These are phyloP conservation scores for Neocucurbitaria cava DNA, from an alignment of 2,329 filamentous ascomycete species.

Conservation along the genomic window DNA sequence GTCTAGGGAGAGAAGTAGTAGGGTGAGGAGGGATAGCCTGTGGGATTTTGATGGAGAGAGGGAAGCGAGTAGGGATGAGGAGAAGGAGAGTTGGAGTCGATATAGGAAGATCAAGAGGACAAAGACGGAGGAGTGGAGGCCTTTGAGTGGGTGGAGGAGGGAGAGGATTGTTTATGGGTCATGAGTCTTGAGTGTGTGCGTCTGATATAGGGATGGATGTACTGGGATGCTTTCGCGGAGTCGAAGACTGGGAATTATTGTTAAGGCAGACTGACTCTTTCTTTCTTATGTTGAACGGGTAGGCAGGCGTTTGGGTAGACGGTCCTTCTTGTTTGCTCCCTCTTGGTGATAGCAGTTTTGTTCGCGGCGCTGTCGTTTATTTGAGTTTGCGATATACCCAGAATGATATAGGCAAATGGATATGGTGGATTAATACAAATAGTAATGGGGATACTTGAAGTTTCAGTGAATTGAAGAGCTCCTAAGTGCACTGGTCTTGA, in stretches of 20 bases:
- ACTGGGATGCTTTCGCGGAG: not conserved
- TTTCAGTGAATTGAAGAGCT: no score
- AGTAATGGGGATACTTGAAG: not conserved
- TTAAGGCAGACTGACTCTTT: not conserved
- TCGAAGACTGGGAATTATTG: not conserved
- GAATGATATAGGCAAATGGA: no score
- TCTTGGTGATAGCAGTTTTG: not conserved
- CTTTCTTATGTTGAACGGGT: not conserved
- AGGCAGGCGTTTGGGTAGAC: not conserved
- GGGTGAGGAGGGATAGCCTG: slow-evolving; percentile 14
- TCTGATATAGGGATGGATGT: not conserved
- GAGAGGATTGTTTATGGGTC: slow-evolving; percentile 7
- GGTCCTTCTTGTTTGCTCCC: not conserved
- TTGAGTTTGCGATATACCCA: not conserved
- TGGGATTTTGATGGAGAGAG: slow-evolving; percentile 23
- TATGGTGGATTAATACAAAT: no score
- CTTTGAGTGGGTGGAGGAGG: slow-evolving; percentile 33
- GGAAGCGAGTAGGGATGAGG: no score
- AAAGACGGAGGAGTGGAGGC: slow-evolving; percentile 40
- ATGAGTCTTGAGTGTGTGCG: not conserved
- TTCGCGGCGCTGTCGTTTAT: not conserved
- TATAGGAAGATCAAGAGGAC: slow-evolving; percentile 37
- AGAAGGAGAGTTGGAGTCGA: slow-evolving; percentile 29
- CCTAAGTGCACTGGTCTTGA: no score
- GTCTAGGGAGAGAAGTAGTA: slow-evolving; percentile 8